These are phyloP conservation scores for Polyplosphaeria fusca DNA, from an alignment of 495 filamentous ascomycete species.

Conservation along the genomic window DNA sequence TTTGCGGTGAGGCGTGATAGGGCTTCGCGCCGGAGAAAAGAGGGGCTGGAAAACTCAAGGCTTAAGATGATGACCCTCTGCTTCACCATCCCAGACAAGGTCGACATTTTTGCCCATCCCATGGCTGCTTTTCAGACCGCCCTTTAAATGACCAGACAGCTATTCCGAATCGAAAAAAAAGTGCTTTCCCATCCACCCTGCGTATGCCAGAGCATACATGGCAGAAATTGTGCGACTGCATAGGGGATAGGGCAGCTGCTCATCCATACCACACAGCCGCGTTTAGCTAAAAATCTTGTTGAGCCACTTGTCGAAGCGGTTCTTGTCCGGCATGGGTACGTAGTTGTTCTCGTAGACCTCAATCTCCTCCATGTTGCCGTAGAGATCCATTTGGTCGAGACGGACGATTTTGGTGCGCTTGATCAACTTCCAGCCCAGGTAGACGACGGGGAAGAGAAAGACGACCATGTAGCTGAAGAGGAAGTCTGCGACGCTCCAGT, in stretches of 20 bases:
- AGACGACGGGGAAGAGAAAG: conserved; percentile 62
- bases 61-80: too few relatives aligned
- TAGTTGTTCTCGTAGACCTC: conserved; percentile 70
- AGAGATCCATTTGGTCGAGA: conserved; percentile 62
- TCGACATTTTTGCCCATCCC: too few relatives aligned
- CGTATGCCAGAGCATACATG: too few relatives aligned
- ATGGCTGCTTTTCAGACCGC: too few relatives aligned
- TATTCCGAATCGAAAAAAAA: too few relatives aligned
- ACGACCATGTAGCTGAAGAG: conserved; percentile 71
- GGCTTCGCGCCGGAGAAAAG: too few relatives aligned
- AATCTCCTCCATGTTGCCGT: conserved; percentile 64
- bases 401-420: conserved; percentile 59
- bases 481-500: conserved; percentile 71
- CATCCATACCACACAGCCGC: background rate
- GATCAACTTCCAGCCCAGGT: conserved; percentile 65
- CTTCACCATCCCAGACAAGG: too few relatives aligned
- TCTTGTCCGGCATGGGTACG: conserved; percentile 53
- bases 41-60: too few relatives aligned
- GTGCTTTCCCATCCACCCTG: too few relatives aligned
- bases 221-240: too few relatives aligned
- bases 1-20: too few relatives aligned
- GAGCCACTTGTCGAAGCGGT: conserved; percentile 34
- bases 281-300: conserved; percentile 35
- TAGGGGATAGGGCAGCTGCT: background rate
- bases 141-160: too few relatives aligned